Percentiles rank a stretch among this genome's conserved stretches.
These are phyloP conservation scores for Pichia kluyveri DNA, from an alignment of 805 yeast species.

Conservation along the genomic window DNA sequence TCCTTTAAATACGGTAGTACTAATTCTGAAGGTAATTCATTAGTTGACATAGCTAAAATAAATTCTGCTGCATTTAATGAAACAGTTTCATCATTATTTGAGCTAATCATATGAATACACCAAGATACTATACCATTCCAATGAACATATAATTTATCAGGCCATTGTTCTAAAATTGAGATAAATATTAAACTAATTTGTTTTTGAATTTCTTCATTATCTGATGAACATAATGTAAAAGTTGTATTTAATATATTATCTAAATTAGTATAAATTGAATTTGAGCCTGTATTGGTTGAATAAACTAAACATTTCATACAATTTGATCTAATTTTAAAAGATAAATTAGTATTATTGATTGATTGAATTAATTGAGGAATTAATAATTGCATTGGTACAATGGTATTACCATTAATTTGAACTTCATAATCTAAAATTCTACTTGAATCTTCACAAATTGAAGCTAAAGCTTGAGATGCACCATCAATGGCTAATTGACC, in stretches of 20 bases:
- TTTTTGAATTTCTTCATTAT: conserved; percentile 49
- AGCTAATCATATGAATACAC: conserved; percentile 69
- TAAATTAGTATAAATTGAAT: conserved; percentile 50
- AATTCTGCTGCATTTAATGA: conserved; percentile 93
- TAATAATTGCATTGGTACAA: conserved; percentile 52
- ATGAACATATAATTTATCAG: conserved; percentile 75
- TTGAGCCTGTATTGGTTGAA: conserved; percentile 62
- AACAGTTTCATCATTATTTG: conserved; percentile 52
- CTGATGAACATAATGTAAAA: conserved; percentile 60
- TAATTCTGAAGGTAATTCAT: conserved; percentile 45
- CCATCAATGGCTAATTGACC: conserved; percentile 52
- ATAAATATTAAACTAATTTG: conserved; percentile 74
- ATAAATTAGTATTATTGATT: conserved; percentile 31
- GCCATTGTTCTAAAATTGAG: conserved; percentile 60
- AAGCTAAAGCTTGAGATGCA: conserved; percentile 71
- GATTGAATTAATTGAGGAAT: conserved; percentile 56
- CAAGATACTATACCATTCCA: conserved; percentile 79
- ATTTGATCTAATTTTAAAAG: conserved; percentile 51
- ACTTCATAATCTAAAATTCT: conserved; percentile 54
- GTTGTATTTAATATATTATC: conserved; percentile 59
- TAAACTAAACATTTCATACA: conserved; percentile 68
- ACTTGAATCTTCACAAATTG: conserved; percentile 86
- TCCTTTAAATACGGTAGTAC: conserved; percentile 48
- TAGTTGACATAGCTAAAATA: conserved; percentile 63
- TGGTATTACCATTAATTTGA: conserved; percentile 34